These are phyloP conservation scores for Blastomyces percursus DNA, from an alignment of 2,329 filamentous ascomycete species.

Conservation along the genomic window DNA sequence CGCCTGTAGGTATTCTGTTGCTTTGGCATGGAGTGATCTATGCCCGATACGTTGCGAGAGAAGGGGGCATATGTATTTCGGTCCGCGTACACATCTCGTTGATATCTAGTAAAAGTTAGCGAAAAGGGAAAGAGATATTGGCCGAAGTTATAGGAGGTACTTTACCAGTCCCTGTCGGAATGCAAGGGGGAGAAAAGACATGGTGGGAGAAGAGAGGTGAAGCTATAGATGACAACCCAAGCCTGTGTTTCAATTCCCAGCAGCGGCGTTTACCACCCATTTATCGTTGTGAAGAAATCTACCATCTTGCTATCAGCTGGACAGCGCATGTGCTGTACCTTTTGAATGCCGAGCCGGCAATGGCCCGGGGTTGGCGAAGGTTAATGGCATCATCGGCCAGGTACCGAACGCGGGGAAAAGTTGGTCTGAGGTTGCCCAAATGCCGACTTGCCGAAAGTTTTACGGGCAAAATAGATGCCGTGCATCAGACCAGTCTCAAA, in stretches of 20 bases:
- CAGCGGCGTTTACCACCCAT: background rate
- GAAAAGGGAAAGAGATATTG: background rate
- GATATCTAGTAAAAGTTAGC: background rate
- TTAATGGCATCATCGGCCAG: background rate
- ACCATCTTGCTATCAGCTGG: background rate
- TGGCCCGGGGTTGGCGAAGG: background rate
- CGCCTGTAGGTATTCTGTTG: constrained; percentile 19
- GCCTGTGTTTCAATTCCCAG: background rate
- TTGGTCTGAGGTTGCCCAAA: background rate
- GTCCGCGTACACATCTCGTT: background rate
- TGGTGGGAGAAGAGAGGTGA: background rate
- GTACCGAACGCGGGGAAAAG: background rate
- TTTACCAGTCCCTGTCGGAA: background rate
- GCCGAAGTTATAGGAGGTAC: background rate
- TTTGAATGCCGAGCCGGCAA: background rate
- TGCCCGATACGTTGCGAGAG: background rate
- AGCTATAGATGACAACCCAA: background rate
- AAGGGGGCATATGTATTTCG: background rate
- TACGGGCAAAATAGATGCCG: background rate
- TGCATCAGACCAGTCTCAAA: background rate
- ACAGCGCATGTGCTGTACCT: background rate
- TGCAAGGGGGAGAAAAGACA: background rate
- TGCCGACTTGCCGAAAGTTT: background rate
- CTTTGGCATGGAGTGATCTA: constrained; percentile 14
- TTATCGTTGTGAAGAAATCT: background rate